A percentile compares a stretch with the other conserved stretches of the same genome.
These are phyloP conservation scores for Mikania micrantha DNA, from an alignment of 129 eudicot species.

Conservation along the genomic window DNA sequence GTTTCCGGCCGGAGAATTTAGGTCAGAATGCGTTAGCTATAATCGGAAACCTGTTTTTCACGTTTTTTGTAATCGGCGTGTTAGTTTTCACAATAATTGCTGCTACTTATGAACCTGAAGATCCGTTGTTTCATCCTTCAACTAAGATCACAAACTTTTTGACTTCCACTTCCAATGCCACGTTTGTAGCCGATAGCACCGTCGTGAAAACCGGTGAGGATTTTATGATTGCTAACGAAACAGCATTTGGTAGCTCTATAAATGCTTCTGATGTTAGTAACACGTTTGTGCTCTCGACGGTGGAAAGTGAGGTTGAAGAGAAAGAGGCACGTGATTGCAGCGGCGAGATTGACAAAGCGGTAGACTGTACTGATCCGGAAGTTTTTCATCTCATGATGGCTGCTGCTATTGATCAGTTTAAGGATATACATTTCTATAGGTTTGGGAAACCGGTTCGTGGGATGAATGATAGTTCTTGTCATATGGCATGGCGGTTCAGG, in stretches of 20 bases:
- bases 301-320: conserved; percentile 13
- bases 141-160: conserved; percentile 62
- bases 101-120: conserved; percentile 84
- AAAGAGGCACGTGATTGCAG: conserved; percentile 37
- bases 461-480: conserved; percentile 52
- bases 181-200: conserved; percentile 54
- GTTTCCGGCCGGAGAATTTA: conserved; percentile 68
- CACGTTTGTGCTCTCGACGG: neutral
- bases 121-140: conserved; percentile 68
- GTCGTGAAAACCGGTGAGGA: conserved; percentile 91
- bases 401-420: conserved; percentile 66
- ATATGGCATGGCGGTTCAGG: conserved; percentile 96
- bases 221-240: conserved; percentile 48
- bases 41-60: conserved; percentile 68
- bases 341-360: conserved; percentile 51
- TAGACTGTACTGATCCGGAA: conserved; percentile 78
- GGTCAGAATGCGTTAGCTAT: conserved; percentile 73
- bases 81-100: conserved; percentile 78
- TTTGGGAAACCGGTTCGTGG: conserved; percentile 88
- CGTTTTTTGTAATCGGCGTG: conserved; percentile 62
- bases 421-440: conserved; percentile 75
- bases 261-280: conserved; percentile 47
- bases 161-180: conserved; percentile 69
- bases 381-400: conserved; percentile 83
- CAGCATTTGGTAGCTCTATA: conserved; percentile 42